Conservation (phyloP, 352 stramenopile genomes). For the Phytophthora pseudosyringae region DNA sequence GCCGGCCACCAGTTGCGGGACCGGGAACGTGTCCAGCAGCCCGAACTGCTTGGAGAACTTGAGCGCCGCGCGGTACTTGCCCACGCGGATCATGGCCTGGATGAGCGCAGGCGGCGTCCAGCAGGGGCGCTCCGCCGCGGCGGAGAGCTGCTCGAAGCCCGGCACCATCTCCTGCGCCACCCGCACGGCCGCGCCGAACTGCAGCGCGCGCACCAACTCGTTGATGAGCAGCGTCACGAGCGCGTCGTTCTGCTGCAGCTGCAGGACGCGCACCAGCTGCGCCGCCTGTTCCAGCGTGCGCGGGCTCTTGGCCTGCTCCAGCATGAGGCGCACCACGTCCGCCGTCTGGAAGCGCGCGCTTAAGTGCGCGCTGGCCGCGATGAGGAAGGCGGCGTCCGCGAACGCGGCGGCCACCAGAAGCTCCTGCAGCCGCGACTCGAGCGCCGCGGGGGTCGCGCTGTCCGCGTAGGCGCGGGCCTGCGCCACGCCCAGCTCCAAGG, state of each 20-base stretch:
- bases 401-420: slow-evolving; percentile 55
- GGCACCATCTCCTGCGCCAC: slow-evolving; percentile 84
- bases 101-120: slow-evolving; percentile 86
- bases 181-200: slow-evolving; percentile 76
- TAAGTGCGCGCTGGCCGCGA: slow-evolving; percentile 55
- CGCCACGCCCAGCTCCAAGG: slow-evolving; percentile 44
- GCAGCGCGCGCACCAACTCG: slow-evolving; percentile 65
- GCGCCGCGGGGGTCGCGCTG: slow-evolving; percentile 50
- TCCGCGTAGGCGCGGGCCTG: slow-evolving; percentile 38
- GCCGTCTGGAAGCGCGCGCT: slow-evolving; percentile 76
- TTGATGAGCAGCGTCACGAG: slow-evolving; percentile 87
- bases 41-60: slow-evolving; percentile 86
- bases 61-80: slow-evolving; percentile 74
- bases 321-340: slow-evolving; percentile 81
- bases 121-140: slow-evolving; percentile 35
- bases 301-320: slow-evolving; percentile 53
- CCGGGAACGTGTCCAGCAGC: slow-evolving; percentile 74
- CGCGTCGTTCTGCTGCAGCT: slow-evolving; percentile 69
- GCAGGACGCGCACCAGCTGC: slow-evolving; percentile 79
- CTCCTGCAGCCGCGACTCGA: slow-evolving; percentile 64
- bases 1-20: slow-evolving; percentile 59
- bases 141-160: slow-evolving; percentile 63
- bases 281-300: slow-evolving; percentile 60
- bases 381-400: slow-evolving; percentile 73
- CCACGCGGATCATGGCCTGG: slow-evolving; percentile 83